These are phyloP conservation scores for Botrytis fabae DNA, from an alignment of 2,329 filamentous ascomycete species.

Conservation along the genomic window DNA sequence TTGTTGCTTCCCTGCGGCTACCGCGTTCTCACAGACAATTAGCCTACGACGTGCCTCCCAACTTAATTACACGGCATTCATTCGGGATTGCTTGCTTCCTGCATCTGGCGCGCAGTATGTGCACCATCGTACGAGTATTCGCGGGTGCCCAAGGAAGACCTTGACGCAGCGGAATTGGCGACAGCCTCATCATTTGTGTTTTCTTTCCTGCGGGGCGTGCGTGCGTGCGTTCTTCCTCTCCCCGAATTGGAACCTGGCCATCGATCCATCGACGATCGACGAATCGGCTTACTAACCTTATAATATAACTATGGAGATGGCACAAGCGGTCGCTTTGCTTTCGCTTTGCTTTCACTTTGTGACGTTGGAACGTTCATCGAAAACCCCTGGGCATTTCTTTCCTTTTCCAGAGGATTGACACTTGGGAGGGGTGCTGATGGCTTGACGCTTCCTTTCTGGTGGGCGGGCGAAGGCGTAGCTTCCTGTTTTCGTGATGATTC, in stretches of 20 bases:
- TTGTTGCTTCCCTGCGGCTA: neutral
- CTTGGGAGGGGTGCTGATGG: neutral
- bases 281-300: neutral
- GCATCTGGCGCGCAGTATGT: neutral
- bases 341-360: neutral
- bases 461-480: neutral
- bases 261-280: neutral
- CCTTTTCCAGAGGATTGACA: neutral
- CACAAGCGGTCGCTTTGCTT: neutral
- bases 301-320: too few species aligned
- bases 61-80: neutral
- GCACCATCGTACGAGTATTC: neutral
- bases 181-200: neutral
- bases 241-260: neutral
- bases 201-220: too few species aligned
- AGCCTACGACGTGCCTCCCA: neutral
- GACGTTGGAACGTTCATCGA: neutral
- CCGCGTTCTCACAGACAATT: neutral
- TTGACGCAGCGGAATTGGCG: neutral
- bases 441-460: neutral
- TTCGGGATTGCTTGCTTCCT: neutral
- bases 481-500: neutral
- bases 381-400: neutral
- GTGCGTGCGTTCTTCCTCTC: too few species aligned
- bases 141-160: neutral